Base-by-base conservation (phyloP, 768 basidiomycete genomes). In the Mycena leptocephala region DNA sequence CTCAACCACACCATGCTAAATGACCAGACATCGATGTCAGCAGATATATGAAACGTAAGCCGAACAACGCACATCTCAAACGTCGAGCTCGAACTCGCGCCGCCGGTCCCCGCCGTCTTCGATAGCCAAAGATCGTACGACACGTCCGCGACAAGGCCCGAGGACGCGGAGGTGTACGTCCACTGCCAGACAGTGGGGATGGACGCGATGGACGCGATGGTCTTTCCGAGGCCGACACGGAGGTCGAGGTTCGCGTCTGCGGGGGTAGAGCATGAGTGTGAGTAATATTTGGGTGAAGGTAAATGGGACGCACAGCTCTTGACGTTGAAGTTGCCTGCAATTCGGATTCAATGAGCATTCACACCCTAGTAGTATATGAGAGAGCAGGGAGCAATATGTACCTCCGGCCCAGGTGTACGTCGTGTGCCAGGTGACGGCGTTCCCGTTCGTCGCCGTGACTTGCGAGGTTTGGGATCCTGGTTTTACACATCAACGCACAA, bases 81-180 rank as follows among this genome's bases (percentile, higher is more conserved):
- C 5, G 83, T 83, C 22, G 84, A 83, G 14, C 76, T 78, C 1
- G 82, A 83, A 2, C 80, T 79, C 13, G 84, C 83, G 63, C 85
- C 85, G 13, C 61, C 67, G 5, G 82, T 75, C 11, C 79, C 76
- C 20, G 83, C 78, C 8, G 55, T 62, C 32, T 79, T 81, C 16
- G 85, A 86, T 2, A 86, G 78, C 85, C 85, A 86, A 46, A 85
- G 63, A 51, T 86, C 85, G 64, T 85, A 86, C 9, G 85, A 84
- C 18, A 86, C 84, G 72, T 86, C 83, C 11, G 85, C 84, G 18
- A 85, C 82, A 30, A 86, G 80, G 59, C 80, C 78, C 28, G 83
- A 83, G 22, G 83, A 83, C 1, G 83, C 83, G 18, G 79, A 79
- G 9, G 75, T 76, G 70, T 86, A 85, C 16, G 81, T 80, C 84